Conservation (phyloP, 352 stramenopile genomes). For the Sclerospora graminicola region DNA sequence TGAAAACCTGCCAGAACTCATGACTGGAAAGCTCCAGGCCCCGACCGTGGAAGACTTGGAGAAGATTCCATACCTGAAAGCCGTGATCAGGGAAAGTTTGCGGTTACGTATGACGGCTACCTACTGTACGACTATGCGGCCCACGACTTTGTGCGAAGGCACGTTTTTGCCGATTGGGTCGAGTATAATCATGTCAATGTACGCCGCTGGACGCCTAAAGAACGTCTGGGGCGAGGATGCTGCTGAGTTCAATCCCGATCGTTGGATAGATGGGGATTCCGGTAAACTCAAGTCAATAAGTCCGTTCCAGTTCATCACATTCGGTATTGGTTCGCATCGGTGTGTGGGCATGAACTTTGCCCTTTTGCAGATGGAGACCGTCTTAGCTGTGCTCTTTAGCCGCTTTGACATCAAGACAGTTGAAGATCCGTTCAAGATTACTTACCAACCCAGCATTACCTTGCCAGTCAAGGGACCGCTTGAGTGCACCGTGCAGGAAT, state of each 20-base stretch:
- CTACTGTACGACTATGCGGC: constrained; percentile 23
- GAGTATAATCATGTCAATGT: constrained; percentile 34
- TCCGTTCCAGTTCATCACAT: constrained; percentile 34
- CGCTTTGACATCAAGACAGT: too few relatives aligned
- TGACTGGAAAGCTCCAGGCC: too few relatives aligned
- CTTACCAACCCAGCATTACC: constrained; percentile 28
- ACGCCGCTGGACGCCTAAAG: constrained; percentile 33
- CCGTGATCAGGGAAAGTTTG: too few relatives aligned
- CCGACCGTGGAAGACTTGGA: too few relatives aligned
- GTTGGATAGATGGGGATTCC: constrained; percentile 17
- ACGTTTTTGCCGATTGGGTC: constrained; percentile 27
- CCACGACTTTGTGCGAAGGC: constrained; percentile 49
- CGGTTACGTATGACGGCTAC: constrained; percentile 42
- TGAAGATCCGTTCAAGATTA: constrained; percentile 30
- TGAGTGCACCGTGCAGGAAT: too few relatives aligned
- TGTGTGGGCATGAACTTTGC: too few relatives aligned
- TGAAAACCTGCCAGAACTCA: constrained; percentile 25
- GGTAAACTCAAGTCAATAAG: constrained; percentile 18
- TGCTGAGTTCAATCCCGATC: too few relatives aligned
- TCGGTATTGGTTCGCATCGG: constrained; percentile 41
- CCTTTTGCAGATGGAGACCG: too few relatives aligned
- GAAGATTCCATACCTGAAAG: too few relatives aligned
- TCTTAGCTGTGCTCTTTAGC: too few relatives aligned
- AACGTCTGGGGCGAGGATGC: too few relatives aligned
- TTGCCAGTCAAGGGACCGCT: constrained; percentile 31